Percentiles rank a stretch among this genome's conserved stretches.
Evolutionary conservation across 192 early-diverging fungal genomes (phyloP).

Genomic region (Linnemannia exigua): DNA sequence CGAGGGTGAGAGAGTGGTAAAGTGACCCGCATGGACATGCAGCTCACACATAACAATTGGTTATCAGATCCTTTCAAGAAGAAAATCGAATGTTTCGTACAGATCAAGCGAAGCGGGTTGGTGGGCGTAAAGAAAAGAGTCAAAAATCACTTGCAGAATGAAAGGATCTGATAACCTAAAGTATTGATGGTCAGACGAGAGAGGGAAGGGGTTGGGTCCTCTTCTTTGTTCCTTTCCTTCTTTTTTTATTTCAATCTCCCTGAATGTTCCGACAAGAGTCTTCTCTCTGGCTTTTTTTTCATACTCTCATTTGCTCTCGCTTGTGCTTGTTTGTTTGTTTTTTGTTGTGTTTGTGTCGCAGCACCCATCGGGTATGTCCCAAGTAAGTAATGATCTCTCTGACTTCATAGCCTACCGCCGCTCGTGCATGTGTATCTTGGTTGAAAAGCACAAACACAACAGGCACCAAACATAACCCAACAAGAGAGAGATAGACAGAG

Average conservation of each 20-base stretch:
- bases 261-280: constrained; percentile 13
- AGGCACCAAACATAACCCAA: too few species aligned
- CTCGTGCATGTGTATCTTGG: not conserved
- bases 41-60: not conserved
- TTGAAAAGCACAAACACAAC: not conserved
- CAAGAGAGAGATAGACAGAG: too few species aligned
- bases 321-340: not conserved
- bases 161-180: constrained; percentile 19
- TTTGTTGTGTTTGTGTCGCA: not conserved
- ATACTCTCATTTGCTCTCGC: not conserved
- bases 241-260: constrained; percentile 15
- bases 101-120: too few species aligned
- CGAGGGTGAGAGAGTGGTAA: not conserved
- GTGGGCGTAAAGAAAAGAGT: constrained; percentile 18
- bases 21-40: not conserved
- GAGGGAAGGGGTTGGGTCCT: not conserved
- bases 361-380: not conserved
- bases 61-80: constrained; percentile 23
- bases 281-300: constrained; percentile 11
- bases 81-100: not conserved
- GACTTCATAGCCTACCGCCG: not conserved
- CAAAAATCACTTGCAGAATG: not conserved
- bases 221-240: not conserved
- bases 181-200: not conserved
- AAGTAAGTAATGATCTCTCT: not conserved